These are phyloP conservation scores for Saccharomycopsis crataegensis DNA, from an alignment of 1,139 yeast genomes.

Conservation along the genomic window DNA sequence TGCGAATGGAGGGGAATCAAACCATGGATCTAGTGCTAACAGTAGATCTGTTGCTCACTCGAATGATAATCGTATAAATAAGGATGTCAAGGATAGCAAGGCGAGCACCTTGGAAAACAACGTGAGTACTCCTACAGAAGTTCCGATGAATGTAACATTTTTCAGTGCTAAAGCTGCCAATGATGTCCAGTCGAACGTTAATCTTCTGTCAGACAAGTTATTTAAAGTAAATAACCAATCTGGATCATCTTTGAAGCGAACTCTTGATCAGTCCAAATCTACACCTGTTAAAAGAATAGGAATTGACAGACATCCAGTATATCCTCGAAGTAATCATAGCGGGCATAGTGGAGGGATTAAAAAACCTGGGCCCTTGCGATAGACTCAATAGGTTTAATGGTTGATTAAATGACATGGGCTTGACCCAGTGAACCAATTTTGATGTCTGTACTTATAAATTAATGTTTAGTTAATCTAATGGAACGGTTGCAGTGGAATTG, in stretches of 20 bases:
- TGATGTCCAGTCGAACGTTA: constrained; percentile 39
- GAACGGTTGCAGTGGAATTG: too few relatives aligned
- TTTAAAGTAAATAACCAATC: constrained; percentile 39
- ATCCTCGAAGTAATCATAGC: constrained; percentile 4
- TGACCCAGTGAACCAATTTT: too few relatives aligned
- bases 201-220: constrained; percentile 30
- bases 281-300: constrained; percentile 44
- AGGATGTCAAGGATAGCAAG: not conserved
- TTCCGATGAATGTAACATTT: constrained; percentile 35
- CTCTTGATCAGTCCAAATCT: constrained; percentile 53
- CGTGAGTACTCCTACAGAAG: not conserved
- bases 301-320: constrained; percentile 13
- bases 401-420: too few relatives aligned
- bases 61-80: not conserved
- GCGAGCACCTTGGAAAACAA: not conserved
- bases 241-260: constrained; percentile 29
- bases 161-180: constrained; percentile 56
- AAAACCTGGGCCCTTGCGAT: not conserved
- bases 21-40: not conserved
- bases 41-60: not conserved
- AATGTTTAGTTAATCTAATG: too few relatives aligned
- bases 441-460: too few relatives aligned
- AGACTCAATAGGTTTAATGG: not conserved
- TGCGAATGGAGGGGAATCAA: constrained; percentile 5
- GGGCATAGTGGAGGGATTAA: not conserved